Evolutionary conservation across 23 red algal species (phyloP), one percentile per base, ranked within the genome.

Genomic region (Gracilaria gracilis): DNA sequence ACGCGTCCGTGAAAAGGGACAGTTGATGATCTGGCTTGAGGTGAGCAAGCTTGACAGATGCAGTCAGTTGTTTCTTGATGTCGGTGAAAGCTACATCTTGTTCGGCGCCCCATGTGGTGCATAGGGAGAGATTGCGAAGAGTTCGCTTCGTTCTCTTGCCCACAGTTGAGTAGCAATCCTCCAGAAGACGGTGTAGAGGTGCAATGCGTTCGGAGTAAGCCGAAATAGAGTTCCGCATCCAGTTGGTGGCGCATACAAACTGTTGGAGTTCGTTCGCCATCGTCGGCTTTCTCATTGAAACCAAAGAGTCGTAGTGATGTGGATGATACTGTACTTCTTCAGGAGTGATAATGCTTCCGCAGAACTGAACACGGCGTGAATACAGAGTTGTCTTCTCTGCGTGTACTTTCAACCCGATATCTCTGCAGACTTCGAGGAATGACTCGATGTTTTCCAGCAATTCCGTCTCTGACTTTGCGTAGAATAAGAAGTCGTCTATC

Each of bases 21-120:
- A 88, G n/a, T 2, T 38, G 33, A 28, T 75, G 39, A 29, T 77
- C 57, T 73, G 46, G 20, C 46, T 88, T 77, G 20, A 48, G 67
- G 59, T 76, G 58, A 21, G 84, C 84, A 28, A 75, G 66, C 67
- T 88, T 88, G 14, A 48, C 39, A 4, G 81, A 85, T 27, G 84
- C 84, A 24, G 66, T 40, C 1, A 77, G n/a, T 88, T 88, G 84
- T 40, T 74, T 2, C 23, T 58, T 88, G 84, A 88, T 88, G 67
- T 74, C 70, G 64, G 25, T 1, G 35, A 88, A 88, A 57, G 84
- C 84, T 12, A 40, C 25, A 88, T 88, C 67, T 77, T 88, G 84
- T 19, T 0, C 3, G 25, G 67, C 20, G 67, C 84, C 67, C 67
- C 42, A 88, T 15, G 28, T 28, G 66, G n/a, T 40, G 84, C 17